Conservation (phyloP, 805 yeast species). For the Teunomyces barrocoloradensis region DNA sequence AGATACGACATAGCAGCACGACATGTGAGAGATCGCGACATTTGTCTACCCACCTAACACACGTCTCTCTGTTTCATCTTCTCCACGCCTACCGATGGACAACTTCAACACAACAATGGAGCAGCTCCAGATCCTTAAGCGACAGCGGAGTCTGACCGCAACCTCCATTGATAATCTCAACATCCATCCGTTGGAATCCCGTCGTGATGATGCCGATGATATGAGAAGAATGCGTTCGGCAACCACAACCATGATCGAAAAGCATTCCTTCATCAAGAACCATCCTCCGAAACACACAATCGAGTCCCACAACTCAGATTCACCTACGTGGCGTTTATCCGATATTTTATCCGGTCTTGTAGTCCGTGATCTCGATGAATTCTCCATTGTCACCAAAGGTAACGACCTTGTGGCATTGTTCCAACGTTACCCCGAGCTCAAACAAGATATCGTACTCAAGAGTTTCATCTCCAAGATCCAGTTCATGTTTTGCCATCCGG, state of each 20-base stretch:
- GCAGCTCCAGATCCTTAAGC: conserved; percentile 1
- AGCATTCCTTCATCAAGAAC: not conserved
- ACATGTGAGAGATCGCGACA: not conserved
- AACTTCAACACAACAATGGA: not conserved
- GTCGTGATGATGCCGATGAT: not conserved
- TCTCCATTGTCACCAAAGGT: conserved; percentile 53
- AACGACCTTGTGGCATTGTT: conserved; percentile 63
- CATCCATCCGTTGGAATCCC: conserved; percentile 9
- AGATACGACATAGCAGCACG: not conserved
- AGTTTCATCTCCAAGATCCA: conserved; percentile 59
- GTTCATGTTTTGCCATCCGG: conserved; percentile 54
- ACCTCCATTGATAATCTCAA: conserved; percentile 11
- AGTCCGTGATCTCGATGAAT: conserved; percentile 48
- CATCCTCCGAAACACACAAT: not conserved
- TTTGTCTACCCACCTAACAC: not conserved
- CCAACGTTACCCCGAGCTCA: conserved; percentile 55
- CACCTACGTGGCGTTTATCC: conserved; percentile 57
- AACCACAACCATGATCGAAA: not conserved
- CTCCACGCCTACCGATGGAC: not conserved
- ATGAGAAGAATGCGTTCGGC: conserved; percentile 2
- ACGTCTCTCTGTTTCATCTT: too few relatives aligned
- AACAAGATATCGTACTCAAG: conserved; percentile 60
- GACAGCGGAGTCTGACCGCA: conserved; percentile 9
- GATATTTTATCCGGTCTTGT: conserved; percentile 56
- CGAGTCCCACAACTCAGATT: not conserved